A percentile compares a stretch with the other conserved stretches of the same genome.
Evolutionary conservation across 2,329 filamentous ascomycete species (phyloP).

Genomic region (Microdochium paspali): DNA sequence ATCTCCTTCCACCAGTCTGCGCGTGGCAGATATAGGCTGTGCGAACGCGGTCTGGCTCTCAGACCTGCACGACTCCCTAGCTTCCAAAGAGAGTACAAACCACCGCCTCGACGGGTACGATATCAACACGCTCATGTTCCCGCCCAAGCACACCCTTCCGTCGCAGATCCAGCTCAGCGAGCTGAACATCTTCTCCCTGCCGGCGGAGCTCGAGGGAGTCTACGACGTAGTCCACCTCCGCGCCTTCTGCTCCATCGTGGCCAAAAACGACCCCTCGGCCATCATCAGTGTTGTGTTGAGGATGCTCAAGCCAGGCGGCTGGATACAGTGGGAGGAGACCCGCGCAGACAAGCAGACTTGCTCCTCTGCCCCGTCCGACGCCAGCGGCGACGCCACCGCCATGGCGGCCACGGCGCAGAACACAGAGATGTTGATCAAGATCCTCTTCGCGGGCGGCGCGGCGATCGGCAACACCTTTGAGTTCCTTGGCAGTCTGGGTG

Average conservation of each 20-base stretch:
- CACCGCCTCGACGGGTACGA: slow-evolving; percentile 12
- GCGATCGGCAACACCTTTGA: slow-evolving; percentile 4
- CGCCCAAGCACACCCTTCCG: slow-evolving; percentile 6
- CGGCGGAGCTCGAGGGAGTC: slow-evolving; percentile 5
- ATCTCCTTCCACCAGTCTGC: slow-evolving; percentile 3
- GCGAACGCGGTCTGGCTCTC: slow-evolving; percentile 14
- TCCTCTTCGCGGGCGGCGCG: slow-evolving; percentile 1
- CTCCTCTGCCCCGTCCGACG: slow-evolving; percentile 5
- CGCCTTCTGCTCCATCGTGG: slow-evolving; percentile 8
- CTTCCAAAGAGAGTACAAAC: slow-evolving; percentile 1
- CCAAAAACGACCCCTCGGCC: slow-evolving; percentile 4
- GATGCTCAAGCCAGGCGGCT: slow-evolving; percentile 14
- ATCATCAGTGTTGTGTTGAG: slow-evolving; percentile 5
- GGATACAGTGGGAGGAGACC: slow-evolving; percentile 14
- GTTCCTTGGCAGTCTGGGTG: slow-evolving; percentile 4
- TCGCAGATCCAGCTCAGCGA: slow-evolving; percentile 6
- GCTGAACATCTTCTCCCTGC: slow-evolving; percentile 10
- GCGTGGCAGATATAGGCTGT: slow-evolving; percentile 13
- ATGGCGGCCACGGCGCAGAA: no score
- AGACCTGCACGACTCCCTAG: slow-evolving; percentile 9
- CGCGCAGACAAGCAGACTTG: slow-evolving; percentile 6
- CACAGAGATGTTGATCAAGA: slow-evolving; percentile 7
- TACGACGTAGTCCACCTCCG: slow-evolving; percentile 15
- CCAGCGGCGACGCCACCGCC: slow-evolving; percentile 4
- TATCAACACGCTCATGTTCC: slow-evolving; percentile 12